phyloP scores from a whole-genome alignment of 345 rosid genomes.

The Anacardium occidentale region DNA sequence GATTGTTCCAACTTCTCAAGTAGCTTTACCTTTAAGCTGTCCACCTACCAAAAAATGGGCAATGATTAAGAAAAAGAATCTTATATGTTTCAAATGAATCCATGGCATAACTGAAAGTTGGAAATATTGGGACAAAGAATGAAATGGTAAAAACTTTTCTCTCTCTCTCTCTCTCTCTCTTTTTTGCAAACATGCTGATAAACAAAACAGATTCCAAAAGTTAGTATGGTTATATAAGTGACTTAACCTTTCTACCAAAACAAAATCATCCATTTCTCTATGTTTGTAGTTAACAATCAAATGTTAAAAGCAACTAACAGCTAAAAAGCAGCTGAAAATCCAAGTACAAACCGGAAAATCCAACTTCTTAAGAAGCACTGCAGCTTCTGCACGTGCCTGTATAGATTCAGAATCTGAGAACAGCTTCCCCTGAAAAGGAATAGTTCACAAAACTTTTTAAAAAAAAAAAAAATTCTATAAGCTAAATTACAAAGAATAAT shows the following conservation, averaged over 20 bases:
- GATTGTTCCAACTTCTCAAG: constrained; percentile 90
- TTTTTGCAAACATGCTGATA: neutral
- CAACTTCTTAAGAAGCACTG: constrained; percentile 87
- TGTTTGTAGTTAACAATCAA: neutral
- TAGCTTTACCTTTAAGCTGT: constrained; percentile 74
- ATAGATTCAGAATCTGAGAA: constrained; percentile 90
- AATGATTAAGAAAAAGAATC: too few relatives aligned
- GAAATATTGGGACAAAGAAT: too few relatives aligned
- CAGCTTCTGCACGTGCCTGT: constrained; percentile 93
- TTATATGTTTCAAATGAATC: neutral
- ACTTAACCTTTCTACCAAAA: neutral
- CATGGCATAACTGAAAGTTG: neutral
- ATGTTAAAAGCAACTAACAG: constrained; percentile 1
- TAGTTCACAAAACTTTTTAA: too few relatives aligned
- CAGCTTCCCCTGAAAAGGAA: constrained; percentile 57
- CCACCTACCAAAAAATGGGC: constrained; percentile 48
- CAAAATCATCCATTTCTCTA: neutral
- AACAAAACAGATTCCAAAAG: constrained; percentile 1
- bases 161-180: too few relatives aligned
- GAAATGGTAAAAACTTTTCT: neutral
- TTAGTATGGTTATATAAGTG: too few relatives aligned
- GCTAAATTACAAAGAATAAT: neutral
- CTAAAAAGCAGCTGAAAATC: constrained; percentile 19
- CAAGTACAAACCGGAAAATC: constrained; percentile 81
- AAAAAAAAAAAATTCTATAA: too few relatives aligned